Base-by-base conservation (phyloP, 2,329 filamentous ascomycete genomes). In the Monosporascus sp. region DNA sequence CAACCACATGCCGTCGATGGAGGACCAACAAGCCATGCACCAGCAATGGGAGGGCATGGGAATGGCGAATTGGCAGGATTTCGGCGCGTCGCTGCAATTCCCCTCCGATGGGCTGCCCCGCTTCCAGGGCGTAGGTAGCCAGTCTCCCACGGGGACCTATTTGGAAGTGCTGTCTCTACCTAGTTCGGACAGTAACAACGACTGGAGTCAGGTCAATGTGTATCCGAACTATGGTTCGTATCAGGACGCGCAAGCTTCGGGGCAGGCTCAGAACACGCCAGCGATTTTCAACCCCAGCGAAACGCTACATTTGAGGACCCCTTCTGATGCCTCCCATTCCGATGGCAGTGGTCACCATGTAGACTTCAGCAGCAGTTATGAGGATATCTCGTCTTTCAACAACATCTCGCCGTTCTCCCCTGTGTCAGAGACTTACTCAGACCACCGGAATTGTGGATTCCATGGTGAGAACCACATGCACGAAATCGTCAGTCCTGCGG, bases 261-360 rank as follows among this genome's bases (percentile, higher is more conserved):
- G 70, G 50, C 75, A 77, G 54, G 68, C 76, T 5, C 81, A 82
- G 50, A 82, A 77, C 57, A 71, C 77, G 41, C 75, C 76, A 16
- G 86, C 89, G 60, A 92, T 96, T 66, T 95, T 96, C 78, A 96
- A 97, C 72, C 93, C 93, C 2, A 85, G 87, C 57, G 89, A 96
- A 73, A 95, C 91, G 1, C 77, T 97, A 50, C 93, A 97, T 74
- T 81, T 96, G 65, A 84, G 92, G 61, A 92, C 87, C 52, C 86
- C 88, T 64, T 96, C 92, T 4, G 90, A 95, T 64, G 94, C 91
- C 2, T 94, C 89, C 1, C 83, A 86, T 60, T 86, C 88, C 1
- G 87, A 92, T 36, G 83, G 85, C 62, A 60, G 61, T 52, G 71
- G 83, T 70, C 77, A 81, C 69, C 76, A 86, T 66, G 67, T 87